These are phyloP conservation scores for Fusarium pseudonygamai DNA, from an alignment of 2,329 filamentous ascomycete genomes.

Conservation along the genomic window DNA sequence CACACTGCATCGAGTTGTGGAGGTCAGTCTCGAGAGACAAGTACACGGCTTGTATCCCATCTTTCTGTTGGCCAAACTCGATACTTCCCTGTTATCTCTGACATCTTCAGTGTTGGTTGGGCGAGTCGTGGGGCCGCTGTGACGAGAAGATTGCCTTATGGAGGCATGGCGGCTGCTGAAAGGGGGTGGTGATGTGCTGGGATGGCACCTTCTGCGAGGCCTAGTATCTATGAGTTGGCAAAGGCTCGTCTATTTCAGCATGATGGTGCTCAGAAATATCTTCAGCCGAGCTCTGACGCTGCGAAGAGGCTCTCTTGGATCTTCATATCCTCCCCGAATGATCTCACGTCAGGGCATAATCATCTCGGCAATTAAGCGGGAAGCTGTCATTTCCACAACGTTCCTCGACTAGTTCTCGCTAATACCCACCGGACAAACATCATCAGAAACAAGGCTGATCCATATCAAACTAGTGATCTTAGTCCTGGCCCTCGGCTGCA, in stretches of 20 bases:
- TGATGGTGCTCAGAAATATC: background rate
- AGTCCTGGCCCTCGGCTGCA: slow-evolving; percentile 26
- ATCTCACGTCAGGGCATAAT: background rate
- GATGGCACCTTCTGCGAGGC: slow-evolving; percentile 3
- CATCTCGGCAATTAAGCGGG: background rate
- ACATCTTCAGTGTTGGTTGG: background rate
- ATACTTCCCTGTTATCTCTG: background rate
- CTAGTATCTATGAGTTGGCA: background rate
- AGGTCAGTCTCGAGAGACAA: slow-evolving; percentile 1
- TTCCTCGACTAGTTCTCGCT: background rate
- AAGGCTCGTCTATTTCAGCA: background rate
- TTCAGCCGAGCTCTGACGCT: background rate
- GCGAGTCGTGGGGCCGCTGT: slow-evolving; percentile 23
- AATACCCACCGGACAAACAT: background rate
- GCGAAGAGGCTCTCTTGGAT: background rate
- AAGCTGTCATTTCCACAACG: background rate
- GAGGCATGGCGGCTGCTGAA: slow-evolving; percentile 20
- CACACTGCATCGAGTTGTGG: slow-evolving; percentile 22
- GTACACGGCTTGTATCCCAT: slow-evolving; percentile 9
- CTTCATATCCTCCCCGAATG: background rate
- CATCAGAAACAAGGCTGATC: slow-evolving; percentile 19
- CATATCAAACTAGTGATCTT: slow-evolving; percentile 15
- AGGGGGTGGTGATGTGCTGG: slow-evolving; percentile 14
- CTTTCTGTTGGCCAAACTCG: background rate
- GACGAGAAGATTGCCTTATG: slow-evolving; percentile 16